Evolutionary conservation across 192 early-diverging fungal species (phyloP).

Genomic region (Geosiphon pyriformis): DNA sequence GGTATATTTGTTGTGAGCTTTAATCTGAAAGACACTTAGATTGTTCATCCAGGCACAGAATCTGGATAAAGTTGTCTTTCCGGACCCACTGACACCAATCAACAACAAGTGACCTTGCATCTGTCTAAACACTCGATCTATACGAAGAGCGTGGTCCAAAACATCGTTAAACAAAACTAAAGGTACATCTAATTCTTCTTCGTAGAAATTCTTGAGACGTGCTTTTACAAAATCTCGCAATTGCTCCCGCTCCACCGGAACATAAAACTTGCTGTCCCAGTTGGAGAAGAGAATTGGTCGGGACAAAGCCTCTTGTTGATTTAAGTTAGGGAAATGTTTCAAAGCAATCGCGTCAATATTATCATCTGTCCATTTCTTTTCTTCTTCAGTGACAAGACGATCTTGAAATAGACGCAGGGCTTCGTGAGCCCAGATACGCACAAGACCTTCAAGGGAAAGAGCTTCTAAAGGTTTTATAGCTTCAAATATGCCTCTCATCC

Average conservation of each 20-base stretch:
- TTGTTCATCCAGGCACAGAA: constrained; percentile 99
- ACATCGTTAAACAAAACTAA: constrained; percentile 98
- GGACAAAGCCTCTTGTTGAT: constrained; percentile 61
- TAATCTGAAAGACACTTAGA: constrained; percentile 90
- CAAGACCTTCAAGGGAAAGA: constrained; percentile 74
- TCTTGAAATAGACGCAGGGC: constrained; percentile 97
- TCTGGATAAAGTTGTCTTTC: constrained; percentile 96
- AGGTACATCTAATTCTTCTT: constrained; percentile 97
- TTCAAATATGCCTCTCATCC: constrained; percentile 97
- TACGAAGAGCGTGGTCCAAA: constrained; percentile 94
- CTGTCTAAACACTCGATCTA: constrained; percentile 97
- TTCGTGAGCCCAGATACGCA: constrained; percentile 98
- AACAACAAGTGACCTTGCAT: constrained; percentile 96
- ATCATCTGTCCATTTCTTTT: constrained; percentile 89
- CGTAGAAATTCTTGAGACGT: constrained; percentile 96
- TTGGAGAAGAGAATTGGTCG: constrained; percentile 97
- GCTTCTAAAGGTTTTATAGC: constrained; percentile 82
- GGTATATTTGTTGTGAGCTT: constrained; percentile 96
- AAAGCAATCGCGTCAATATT: constrained; percentile 76
- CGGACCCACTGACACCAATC: constrained; percentile 95
- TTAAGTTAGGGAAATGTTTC: constrained; percentile 83
- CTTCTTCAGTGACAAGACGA: constrained; percentile 82
- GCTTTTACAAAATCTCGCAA: constrained; percentile 90
- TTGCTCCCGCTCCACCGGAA: constrained; percentile 80
- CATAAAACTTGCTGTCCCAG: constrained; percentile 93